Conservation (phyloP, 129 eudicot species). For the Arctium lappa region DNA sequence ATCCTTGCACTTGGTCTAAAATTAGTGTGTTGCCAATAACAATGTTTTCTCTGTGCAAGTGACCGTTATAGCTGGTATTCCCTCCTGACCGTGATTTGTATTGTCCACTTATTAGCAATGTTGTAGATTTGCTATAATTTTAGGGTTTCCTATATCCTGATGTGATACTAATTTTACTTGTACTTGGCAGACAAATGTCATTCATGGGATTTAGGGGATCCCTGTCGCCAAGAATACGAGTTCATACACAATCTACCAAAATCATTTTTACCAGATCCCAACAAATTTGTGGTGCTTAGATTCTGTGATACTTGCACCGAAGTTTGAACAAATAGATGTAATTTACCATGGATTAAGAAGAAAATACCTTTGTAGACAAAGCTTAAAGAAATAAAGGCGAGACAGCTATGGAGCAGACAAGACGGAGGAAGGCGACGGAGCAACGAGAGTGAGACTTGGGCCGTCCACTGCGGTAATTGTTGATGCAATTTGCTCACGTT, state of each 20-base stretch:
- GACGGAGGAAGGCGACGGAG: neutral
- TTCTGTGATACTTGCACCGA: neutral
- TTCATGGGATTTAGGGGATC: slow-evolving; percentile 69
- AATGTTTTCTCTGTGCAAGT: slow-evolving; percentile 62
- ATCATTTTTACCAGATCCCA: neutral
- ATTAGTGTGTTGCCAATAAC: slow-evolving; percentile 54
- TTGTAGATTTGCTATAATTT: neutral
- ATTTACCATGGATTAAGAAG: neutral
- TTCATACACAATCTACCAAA: neutral
- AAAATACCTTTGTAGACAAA: neutral
- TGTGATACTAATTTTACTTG: neutral
- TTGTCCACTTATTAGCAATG: neutral
- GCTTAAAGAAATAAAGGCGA: neutral
- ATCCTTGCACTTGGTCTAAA: slow-evolving; percentile 89
- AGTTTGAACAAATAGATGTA: neutral
- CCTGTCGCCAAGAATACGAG: slow-evolving; percentile 58
- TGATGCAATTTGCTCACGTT: neutral
- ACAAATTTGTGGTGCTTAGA: neutral
- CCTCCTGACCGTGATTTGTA: neutral
- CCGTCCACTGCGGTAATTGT: neutral
- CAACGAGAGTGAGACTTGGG: neutral
- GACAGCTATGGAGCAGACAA: neutral
- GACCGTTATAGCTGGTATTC: neutral
- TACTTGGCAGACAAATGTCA: slow-evolving; percentile 61
- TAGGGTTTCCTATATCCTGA: neutral